A percentile compares a stretch with the other conserved stretches of the same genome.
Evolutionary conservation across 768 basidiomycete genomes (phyloP).

Genomic region (Tricholoma saponaceum): DNA sequence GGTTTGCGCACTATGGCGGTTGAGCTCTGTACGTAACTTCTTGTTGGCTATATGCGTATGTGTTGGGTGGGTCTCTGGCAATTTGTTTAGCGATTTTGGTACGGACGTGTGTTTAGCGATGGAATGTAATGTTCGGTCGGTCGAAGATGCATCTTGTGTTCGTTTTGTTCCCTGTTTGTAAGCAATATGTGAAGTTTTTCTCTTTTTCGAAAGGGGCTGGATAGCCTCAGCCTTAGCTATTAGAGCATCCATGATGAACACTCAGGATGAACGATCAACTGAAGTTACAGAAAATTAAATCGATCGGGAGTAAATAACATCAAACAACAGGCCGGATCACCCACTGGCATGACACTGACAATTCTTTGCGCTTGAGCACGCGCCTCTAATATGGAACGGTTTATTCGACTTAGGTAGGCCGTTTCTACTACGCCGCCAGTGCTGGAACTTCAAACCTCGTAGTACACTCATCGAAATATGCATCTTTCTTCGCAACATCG

Average conservation of each 20-base stretch:
- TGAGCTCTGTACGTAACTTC: conserved; percentile 70
- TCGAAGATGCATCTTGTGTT: conserved; percentile 21
- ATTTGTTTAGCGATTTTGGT: conserved; percentile 62
- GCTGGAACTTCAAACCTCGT: conserved; percentile 62
- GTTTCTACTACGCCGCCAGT: conserved; percentile 27
- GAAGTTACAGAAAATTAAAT: not conserved
- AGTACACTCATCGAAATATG: conserved; percentile 58
- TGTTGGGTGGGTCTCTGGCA: conserved; percentile 41
- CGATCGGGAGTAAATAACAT: not conserved
- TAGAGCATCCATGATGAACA: conserved; percentile 67
- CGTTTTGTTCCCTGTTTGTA: conserved; percentile 11
- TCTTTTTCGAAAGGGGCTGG: conserved; percentile 42
- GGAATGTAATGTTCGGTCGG: conserved; percentile 55
- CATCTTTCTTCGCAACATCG: conserved; percentile 58
- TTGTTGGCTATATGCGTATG: conserved; percentile 67
- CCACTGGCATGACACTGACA: too few relatives aligned
- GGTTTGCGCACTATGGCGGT: conserved; percentile 55
- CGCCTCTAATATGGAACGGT: too few relatives aligned
- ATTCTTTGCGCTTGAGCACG: too few relatives aligned
- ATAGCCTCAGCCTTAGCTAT: conserved; percentile 67
- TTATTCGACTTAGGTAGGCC: too few relatives aligned
- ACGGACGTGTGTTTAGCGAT: conserved; percentile 54
- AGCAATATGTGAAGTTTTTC: conserved; percentile 26
- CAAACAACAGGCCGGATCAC: not conserved
- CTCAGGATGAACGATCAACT: too few relatives aligned